Conservation (phyloP, 176 grass and related monocot species). For the Aegilops speltoides region DNA sequence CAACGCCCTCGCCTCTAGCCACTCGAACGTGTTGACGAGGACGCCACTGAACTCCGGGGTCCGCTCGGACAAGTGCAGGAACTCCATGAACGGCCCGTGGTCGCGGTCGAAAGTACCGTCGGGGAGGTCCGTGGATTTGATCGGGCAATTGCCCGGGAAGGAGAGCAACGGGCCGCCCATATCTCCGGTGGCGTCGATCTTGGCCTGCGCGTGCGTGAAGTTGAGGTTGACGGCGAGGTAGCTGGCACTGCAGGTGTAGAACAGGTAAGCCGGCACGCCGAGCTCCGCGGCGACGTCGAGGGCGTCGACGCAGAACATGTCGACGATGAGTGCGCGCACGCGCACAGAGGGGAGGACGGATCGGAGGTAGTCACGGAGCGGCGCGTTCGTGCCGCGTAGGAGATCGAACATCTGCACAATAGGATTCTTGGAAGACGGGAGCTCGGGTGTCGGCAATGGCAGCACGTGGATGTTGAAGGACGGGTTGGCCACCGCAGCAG, state of each 20-base stretch:
- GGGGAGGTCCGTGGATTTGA: no score
- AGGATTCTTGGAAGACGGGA: no score
- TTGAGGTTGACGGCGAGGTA: neutral
- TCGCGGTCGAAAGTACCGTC: neutral
- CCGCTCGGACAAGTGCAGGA: neutral
- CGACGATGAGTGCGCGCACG: constrained; percentile 27
- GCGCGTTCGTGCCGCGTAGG: neutral
- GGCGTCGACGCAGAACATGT: neutral
- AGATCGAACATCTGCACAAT: no score
- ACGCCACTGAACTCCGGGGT: constrained; percentile 16
- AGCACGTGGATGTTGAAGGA: neutral
- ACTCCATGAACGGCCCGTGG: neutral
- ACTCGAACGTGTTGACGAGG: constrained; percentile 51
- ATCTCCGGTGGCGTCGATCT: neutral
- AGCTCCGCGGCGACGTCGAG: neutral
- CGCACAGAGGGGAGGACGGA: neutral
- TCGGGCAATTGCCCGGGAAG: neutral
- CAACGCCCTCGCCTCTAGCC: constrained; percentile 33
- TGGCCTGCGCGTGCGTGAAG: neutral
- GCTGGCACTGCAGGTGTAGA: neutral
- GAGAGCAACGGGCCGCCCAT: neutral
- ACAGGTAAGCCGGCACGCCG: neutral
- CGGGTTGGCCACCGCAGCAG: neutral
- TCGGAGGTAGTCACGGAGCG: constrained; percentile 12
- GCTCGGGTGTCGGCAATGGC: no score